Base-by-base conservation (phyloP, 2,329 filamentous ascomycete genomes). In the Sarocladium oryzae region DNA sequence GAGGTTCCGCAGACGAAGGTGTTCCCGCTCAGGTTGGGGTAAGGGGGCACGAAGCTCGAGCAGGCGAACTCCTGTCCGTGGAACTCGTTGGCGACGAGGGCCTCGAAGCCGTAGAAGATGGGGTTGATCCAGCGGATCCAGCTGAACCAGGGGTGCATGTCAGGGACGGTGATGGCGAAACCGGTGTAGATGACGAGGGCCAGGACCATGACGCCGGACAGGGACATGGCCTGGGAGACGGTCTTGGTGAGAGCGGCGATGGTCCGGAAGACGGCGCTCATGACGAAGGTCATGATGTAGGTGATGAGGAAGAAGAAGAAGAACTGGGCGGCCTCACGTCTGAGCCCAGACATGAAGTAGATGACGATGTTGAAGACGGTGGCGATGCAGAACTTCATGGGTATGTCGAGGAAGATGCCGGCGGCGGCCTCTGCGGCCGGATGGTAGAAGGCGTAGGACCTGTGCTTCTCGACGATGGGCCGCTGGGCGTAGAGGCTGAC, bases 71-170 rank as follows among this genome's bases (percentile, higher is more conserved):
- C 58, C 1, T 71, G 74, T 4, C 75, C 73, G 54, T 80, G 76
- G 57, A 88, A 85, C 61, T 93, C 88, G 64, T 90, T 91, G 53
- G 82, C 73, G 66, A 88, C 78, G 16, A 89, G 69, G 2, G 80
- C 77, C 62, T 90, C 86, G 57, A 90, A 92, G 2, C 77, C 84
- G 60, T 90, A 90, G 40, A 75, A 82, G 32, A 90, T 78, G 0
- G 86, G 85, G 53, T 90, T 85, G 49, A 90, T 73, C 68, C 84
- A 89, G 24, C 83, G 79, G 50, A 91, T 85, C 88, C 88, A 91
- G 24, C 79, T 71, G 46, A 86, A 84, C 85, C 86, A 92, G 0
- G 77, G 78, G 20, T 82, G 76, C 85, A 86, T 89, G 60, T 85
- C 57, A 0, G 70, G 68, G 2, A 69, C 62, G 1, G 68, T 60